Evolutionary conservation across 169 alveolate species (phyloP), one percentile per base, ranked within the genome.

Genomic region (Plasmodium malariae): DNA sequence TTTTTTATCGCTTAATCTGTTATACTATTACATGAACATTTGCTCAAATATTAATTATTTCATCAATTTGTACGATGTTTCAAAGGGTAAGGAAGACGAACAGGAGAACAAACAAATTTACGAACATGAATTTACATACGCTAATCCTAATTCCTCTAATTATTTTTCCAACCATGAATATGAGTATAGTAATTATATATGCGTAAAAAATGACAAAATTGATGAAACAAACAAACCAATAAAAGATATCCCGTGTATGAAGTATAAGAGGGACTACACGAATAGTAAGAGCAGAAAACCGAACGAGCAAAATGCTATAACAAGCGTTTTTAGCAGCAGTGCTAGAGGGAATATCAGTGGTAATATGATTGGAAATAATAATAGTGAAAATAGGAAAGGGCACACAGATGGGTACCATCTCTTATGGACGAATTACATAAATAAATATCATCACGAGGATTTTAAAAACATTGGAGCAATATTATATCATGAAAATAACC

Each of bases 171-270:
- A 69, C 5, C 73, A 69, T 9, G 14, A 48, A 12, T 43, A 32
- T 14, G 36, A 24, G 43, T 60, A 60, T 72, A 37, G 14, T 2
- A 86, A 86, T 86, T 86, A 86, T 57, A 55, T 86, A 43, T 86
- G 71, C 24, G 21, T 86, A 26, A 69, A 70, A 26, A 71, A 71
- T 62, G 28, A 70, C 9, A 86, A 70, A 55, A 6, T 86, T 21
- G 92, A 86, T 40, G 92, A 86, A 63, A 60, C 32, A 12, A 86
- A 86, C 51, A 57, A 86, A 51, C 92, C 92, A 7, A 86, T 86
- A 19, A 21, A 6, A 12, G 55, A 71, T 30, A 60, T 9, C 5
- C n/a, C n/a, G 32, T n/a, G 5, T 5, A 54, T 7, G n/a, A 14
- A 55, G 48, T 34, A 43, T 9, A 28, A 57, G 2, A 63, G 3